Conservation (phyloP, 768 basidiomycete species). For the Lactarius pseudohatsudake region DNA sequence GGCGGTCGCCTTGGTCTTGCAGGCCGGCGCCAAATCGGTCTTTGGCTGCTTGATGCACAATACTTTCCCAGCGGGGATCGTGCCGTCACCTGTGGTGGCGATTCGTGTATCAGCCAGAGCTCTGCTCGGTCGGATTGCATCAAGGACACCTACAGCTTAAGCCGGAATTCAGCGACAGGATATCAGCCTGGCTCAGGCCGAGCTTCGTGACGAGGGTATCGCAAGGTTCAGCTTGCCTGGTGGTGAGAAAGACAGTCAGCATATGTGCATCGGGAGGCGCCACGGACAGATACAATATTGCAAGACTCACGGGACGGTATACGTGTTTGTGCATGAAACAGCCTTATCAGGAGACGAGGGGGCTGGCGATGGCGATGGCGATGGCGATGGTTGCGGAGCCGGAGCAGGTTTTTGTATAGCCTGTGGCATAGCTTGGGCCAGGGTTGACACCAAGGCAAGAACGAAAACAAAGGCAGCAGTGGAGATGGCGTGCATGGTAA, state of each 20-base stretch:
- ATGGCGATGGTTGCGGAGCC: background rate
- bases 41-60: background rate
- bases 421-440: conserved; percentile 1
- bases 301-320: background rate
- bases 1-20: conserved; percentile 22
- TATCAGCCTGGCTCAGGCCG: background rate
- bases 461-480: conserved; percentile 1
- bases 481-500: conserved; percentile 10
- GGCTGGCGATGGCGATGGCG: background rate
- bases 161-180: conserved; percentile 13
- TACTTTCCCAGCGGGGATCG: background rate
- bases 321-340: background rate
- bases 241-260: too few relatives aligned
- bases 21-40: background rate
- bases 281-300: background rate
- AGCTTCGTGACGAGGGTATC: background rate
- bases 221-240: conserved; percentile 12
- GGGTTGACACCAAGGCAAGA: background rate
- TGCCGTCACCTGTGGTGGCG: background rate
- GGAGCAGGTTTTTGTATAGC: too few relatives aligned
- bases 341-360: background rate
- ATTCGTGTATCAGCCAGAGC: background rate
- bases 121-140: background rate
- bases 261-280: background rate
- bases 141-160: conserved; percentile 1